Evolutionary conservation across 345 rosid genomes (phyloP), one percentile per base, ranked within the genome.

Genomic region (Camelina hispida): DNA sequence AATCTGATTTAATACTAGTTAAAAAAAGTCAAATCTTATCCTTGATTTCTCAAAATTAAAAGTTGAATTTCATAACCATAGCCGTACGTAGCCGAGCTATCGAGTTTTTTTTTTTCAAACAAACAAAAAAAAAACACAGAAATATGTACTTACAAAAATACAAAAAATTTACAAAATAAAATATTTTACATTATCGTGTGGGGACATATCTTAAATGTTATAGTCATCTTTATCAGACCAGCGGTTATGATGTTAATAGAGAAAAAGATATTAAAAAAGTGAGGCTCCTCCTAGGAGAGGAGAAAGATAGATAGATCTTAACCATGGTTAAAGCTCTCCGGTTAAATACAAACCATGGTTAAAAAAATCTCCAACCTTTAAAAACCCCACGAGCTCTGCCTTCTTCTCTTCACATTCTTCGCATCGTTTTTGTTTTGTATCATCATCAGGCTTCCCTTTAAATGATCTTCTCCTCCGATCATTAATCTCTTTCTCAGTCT

Each of bases 401-500:
- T 53, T 66, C 63, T 53, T 66, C 77, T 59, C 73, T 44, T 78
- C 73, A 55, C 73, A 50, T 66, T 71, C 51, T 60, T 66, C 43
- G 44, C 77, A 78, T 71, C 73, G 50, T 78, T 65, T 14, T 63
- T 20, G 12, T 22, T 1, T 75, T 8, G 37, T 34, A 34, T 28
- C 30, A 23, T 23, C 25, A 28, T 28, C 30, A 28, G 5, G 5
- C 54, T 7, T 63, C 61, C n/a, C 23, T 67, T 42, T 37, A 42
- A 14, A 71, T 72, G 62, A 64, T 71, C 80, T 71, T 71, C 62
- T 71, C 61, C 51, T 71, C 73, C 40, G 50, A 59, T 78, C 73
- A 72, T 61, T 66, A 78, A 37, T 11, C 47, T 35, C 55, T 55
- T 30, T 54, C 57, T 44, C 43, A 38, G 44, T 34, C 34, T 47